Evolutionary conservation across 345 rosid species (phyloP).

Genomic region (Viola odorata): DNA sequence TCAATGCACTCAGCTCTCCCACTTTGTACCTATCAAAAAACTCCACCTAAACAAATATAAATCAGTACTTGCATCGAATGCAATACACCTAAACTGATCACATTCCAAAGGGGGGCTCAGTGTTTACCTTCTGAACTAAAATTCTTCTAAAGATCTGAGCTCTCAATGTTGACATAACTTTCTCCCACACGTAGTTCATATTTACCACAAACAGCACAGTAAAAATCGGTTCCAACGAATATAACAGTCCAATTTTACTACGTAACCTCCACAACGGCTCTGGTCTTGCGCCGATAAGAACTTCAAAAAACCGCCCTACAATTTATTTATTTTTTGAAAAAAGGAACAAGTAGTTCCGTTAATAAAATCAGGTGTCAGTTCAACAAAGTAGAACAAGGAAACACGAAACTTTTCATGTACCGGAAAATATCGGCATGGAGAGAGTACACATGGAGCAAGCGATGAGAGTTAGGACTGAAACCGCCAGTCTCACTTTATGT

Average conservation of each 20-base stretch:
- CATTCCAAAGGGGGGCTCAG: background rate
- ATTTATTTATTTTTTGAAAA: background rate
- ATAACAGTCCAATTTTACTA: slow-evolving; percentile 62
- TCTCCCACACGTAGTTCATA: slow-evolving; percentile 74
- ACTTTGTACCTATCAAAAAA: slow-evolving; percentile 92
- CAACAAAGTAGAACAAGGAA: too few species aligned
- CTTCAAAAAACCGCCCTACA: slow-evolving; percentile 79
- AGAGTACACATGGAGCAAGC: slow-evolving; percentile 80
- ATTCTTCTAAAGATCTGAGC: slow-evolving; percentile 76
- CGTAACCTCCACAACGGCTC: slow-evolving; percentile 79
- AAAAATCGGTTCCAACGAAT: slow-evolving; percentile 72
- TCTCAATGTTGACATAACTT: slow-evolving; percentile 70
- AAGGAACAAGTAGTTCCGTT: too few species aligned
- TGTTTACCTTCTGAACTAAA: slow-evolving; percentile 71
- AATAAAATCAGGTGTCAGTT: too few species aligned
- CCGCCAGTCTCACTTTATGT: slow-evolving; percentile 55
- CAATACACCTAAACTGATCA: slow-evolving; percentile 2
- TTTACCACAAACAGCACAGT: slow-evolving; percentile 74
- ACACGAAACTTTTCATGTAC: slow-evolving; percentile 17
- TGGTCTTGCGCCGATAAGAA: slow-evolving; percentile 62
- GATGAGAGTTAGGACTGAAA: slow-evolving; percentile 47
- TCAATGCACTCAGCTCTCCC: slow-evolving; percentile 76
- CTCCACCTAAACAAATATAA: slow-evolving; percentile 50
- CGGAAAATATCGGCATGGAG: slow-evolving; percentile 86
- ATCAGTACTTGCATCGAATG: background rate